Base-by-base conservation (phyloP, 2,329 filamentous ascomycete genomes). In the Phialemoniopsis sp. region DNA sequence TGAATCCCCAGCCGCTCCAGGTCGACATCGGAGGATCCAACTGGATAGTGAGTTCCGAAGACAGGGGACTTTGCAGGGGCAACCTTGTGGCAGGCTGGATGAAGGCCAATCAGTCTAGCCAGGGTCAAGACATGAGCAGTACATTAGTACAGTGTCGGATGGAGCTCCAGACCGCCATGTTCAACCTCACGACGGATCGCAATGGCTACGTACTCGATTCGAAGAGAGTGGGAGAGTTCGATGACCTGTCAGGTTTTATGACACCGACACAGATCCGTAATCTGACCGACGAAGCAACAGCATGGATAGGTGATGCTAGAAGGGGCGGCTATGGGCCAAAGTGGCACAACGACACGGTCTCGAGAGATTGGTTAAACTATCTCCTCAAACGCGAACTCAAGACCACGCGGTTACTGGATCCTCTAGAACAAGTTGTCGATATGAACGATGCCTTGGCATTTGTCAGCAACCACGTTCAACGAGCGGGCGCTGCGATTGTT, bases 331-430 rank as follows among this genome's bases (percentile, higher is more conserved):
- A 6, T 10, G 21, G 32, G 58, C n/a, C 48, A 42, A 12, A n/a
- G 3, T 76, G 67, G 66, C 76, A 78, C 45, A 76, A 72, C 39
- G 63, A 73, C 32, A 64, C 57, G 0, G 51, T 62, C 2, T 54
- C 70, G 0, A 49, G 47, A 1, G 68, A 73, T 31, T 75, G 66
- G 56, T 51, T 70, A 21, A 73, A 68, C 35, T 67, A 76, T 26
- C 59, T 79, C n/a, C 45, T 74, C 0, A 49, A 50, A 1, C 31
- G 57, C 1, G 17, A 38, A 0, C 48, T 35, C 0, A 63, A 66
- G 3, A 51, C 46, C 4, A 55, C 53, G 1, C 35, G 46, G 0
- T 14, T 70, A 0, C 21, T 78, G 0, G 62, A 65, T 18, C 55
- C 61, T 0, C 3, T 2, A 0, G 33, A 26, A 2, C 21, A 46